Evolutionary conservation across 257 asterid genomes (phyloP), one percentile per base, ranked within the genome.

Genomic region (Solanum megistacrolobum): DNA sequence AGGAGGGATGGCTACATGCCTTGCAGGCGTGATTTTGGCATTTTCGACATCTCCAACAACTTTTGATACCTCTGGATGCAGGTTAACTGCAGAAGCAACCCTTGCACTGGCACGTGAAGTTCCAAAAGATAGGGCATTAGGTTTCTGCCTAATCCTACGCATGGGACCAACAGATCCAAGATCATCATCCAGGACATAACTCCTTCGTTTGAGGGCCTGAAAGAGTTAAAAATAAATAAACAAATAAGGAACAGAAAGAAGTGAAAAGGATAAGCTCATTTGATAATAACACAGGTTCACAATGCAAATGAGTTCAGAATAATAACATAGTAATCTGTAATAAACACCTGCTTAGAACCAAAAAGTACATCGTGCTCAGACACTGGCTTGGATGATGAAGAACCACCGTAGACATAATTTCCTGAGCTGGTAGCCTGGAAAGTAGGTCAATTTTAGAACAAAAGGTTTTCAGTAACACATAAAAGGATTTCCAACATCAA

Each of bases 191-290:
- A 96, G 90, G 34, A 87, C 94, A 87, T 98, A 91, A 89, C 96
- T 97, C 90, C 97, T 91, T 38, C 99, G 97, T 88, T 97, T 97
- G 48, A 93, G 91, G 88, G 91, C 91, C 99, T 97, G 92, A 84
- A 89, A 88, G 14, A 89, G 52, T 74, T 48, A 87, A 14, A 46
- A 79, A 78, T 46, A 81, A 83, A 74, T 85, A 46, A 55, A 48
- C 83, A 13, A 34, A 11, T 39, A 27, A 52, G 86, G 10, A 34
- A 74, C 76, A 87, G 86, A 78, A 86, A 31, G 58, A 72, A 86
- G 75, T 86, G 73, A 73, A 39, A 69, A 87, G 79, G 43, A 84
- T 9, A n/a, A 48, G 46, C 35, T 48, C 9, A 29, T 35, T 16
- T 20, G 84, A 79, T 43, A 20, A 29, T 48, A 29, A 18, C 41